These are phyloP conservation scores for Epichloe elymi DNA, from an alignment of 2,329 filamentous ascomycete genomes.

Conservation along the genomic window DNA sequence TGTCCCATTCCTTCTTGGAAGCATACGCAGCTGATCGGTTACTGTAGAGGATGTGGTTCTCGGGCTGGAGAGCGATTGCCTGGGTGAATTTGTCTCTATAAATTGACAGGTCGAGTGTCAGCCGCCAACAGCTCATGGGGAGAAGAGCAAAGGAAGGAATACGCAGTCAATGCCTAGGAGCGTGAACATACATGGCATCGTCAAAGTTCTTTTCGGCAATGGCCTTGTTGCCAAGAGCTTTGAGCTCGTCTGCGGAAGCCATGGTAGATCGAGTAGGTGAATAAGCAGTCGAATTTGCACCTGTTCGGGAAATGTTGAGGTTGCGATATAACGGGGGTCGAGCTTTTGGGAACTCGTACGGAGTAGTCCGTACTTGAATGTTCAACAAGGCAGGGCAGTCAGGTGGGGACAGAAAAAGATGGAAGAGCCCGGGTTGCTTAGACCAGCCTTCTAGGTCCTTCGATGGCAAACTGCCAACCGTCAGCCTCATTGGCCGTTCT, in stretches of 20 bases:
- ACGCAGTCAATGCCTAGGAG: neutral
- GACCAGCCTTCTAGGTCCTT: slow-evolving; percentile 28
- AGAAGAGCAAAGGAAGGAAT: neutral
- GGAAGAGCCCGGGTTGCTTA: slow-evolving; percentile 10
- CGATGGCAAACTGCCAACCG: slow-evolving; percentile 21
- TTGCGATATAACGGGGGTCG: neutral
- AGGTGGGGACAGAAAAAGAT: slow-evolving; percentile 14
- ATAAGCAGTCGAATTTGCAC: slow-evolving; percentile 1
- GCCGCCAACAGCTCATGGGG: neutral
- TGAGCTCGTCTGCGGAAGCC: slow-evolving; percentile 64
- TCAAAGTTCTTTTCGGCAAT: slow-evolving; percentile 96
- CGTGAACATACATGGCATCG: slow-evolving; percentile 69
- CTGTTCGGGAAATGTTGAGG: neutral
- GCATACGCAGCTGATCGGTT: slow-evolving; percentile 84
- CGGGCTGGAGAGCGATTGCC: slow-evolving; percentile 76
- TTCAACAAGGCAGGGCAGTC: neutral
- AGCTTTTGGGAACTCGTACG: neutral
- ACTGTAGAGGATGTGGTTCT: slow-evolving; percentile 94
- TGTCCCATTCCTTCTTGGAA: slow-evolving; percentile 77
- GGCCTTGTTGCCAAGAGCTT: slow-evolving; percentile 96
- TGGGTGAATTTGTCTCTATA: slow-evolving; percentile 82
- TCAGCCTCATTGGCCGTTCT: slow-evolving; percentile 17
- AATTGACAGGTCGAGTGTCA: neutral
- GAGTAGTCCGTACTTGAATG: neutral
- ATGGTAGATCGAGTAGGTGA: slow-evolving; percentile 20